A percentile compares a stretch with the other conserved stretches of the same genome.
Conservation (phyloP, 257 asterid genomes). For the Plantago major region DNA sequence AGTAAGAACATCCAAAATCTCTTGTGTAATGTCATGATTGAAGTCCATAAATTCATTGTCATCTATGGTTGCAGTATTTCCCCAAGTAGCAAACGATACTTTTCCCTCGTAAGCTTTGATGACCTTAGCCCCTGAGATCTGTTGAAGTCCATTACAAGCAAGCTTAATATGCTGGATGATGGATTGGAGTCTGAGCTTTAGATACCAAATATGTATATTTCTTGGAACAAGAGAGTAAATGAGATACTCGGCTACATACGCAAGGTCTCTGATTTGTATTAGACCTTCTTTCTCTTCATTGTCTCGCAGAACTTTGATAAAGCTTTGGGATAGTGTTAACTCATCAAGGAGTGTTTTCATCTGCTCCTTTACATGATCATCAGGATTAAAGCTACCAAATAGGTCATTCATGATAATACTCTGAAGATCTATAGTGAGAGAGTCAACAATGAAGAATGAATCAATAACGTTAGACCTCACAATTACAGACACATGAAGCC, state of each 20-base stretch:
- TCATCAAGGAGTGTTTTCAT: too few species aligned
- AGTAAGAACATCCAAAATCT: neutral
- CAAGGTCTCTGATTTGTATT: neutral
- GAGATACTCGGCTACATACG: slow-evolving; percentile 6
- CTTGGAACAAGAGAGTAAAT: neutral
- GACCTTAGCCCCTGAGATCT: neutral
- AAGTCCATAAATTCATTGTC: neutral
- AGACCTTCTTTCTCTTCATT: neutral
- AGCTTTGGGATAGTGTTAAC: too few species aligned
- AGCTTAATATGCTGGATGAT: neutral
- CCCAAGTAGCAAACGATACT: neutral
- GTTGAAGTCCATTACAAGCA: neutral
- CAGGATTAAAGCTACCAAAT: neutral
- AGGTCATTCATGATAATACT: neutral
- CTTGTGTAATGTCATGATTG: neutral
- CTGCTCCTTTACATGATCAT: neutral
- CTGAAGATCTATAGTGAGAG: neutral
- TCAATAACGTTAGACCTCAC: neutral
- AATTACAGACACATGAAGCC: neutral
- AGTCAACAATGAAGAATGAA: slow-evolving; percentile 8
- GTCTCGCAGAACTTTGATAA: too few species aligned
- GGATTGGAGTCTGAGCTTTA: neutral
- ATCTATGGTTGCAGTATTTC: neutral
- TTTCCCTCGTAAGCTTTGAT: too few species aligned
- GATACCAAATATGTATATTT: neutral